These are phyloP conservation scores for Mimosa pudica DNA, from an alignment of 306 rosid species.

Conservation along the genomic window DNA sequence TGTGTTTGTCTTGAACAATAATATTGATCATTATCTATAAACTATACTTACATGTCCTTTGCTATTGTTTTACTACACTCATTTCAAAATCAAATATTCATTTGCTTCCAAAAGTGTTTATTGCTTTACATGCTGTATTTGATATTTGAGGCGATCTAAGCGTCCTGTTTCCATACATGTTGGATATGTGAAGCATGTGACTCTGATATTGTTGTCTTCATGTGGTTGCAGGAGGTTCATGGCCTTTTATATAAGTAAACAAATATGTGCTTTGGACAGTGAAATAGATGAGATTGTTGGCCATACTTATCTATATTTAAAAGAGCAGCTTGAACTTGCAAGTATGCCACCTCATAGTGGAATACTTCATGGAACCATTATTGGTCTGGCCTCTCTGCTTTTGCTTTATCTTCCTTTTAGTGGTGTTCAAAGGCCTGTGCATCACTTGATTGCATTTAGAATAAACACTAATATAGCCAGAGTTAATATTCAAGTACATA, in stretches of 20 bases:
- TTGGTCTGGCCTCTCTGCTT: slow-evolving; percentile 47
- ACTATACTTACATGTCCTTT: not conserved
- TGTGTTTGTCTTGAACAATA: not conserved
- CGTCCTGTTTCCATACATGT: not conserved
- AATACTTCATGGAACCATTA: slow-evolving; percentile 80
- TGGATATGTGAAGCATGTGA: not conserved
- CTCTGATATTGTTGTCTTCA: slow-evolving; percentile 20
- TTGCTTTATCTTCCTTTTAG: not conserved
- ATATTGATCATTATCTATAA: not conserved
- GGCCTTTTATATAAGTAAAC: slow-evolving; percentile 60
- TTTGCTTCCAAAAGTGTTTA: not conserved
- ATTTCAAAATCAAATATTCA: not conserved
- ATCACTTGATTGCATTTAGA: not conserved
- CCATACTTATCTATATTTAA: slow-evolving; percentile 66
- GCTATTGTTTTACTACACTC: not conserved
- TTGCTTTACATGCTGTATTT: not conserved
- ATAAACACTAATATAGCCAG: not conserved
- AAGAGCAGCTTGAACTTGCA: slow-evolving; percentile 73
- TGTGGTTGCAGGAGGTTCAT: slow-evolving; percentile 62
- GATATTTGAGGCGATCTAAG: not conserved
- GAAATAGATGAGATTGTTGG: slow-evolving; percentile 70
- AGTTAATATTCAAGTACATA: not conserved
- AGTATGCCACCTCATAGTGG: slow-evolving; percentile 62
- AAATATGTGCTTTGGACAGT: slow-evolving; percentile 50
- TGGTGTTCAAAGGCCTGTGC: not conserved